phyloP scores from a whole-genome alignment of 148 eudicot species.

The Fagopyrum esculentum region DNA sequence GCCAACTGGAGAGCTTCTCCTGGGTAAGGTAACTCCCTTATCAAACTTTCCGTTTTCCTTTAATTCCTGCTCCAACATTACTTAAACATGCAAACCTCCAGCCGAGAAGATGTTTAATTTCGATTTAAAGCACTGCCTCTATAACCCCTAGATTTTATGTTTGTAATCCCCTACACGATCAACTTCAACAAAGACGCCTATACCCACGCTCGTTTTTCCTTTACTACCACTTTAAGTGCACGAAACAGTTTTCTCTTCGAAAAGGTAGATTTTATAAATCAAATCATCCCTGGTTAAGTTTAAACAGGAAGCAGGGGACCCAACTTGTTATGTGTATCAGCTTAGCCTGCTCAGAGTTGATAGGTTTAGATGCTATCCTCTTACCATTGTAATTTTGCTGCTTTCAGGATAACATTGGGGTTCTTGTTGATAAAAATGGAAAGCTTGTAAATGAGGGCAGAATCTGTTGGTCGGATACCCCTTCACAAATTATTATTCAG shows the following conservation, averaged over 20 bases:
- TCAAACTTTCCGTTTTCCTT: neutral
- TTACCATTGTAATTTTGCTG: constrained; percentile 18
- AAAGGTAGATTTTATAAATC: neutral
- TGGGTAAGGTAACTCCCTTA: constrained; percentile 64
- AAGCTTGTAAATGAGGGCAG: constrained; percentile 92
- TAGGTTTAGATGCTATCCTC: neutral
- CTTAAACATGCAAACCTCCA: neutral
- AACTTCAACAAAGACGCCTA: too few relatives aligned
- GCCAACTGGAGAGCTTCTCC: constrained; percentile 88
- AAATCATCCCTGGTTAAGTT: neutral
- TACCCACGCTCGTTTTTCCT: neutral
- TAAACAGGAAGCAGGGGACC: neutral
- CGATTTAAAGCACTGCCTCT: neutral
- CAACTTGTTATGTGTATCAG: too few relatives aligned
- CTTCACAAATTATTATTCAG: constrained; percentile 64
- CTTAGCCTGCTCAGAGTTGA: neutral
- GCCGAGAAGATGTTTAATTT: neutral
- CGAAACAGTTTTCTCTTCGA: neutral
- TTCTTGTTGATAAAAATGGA: constrained; percentile 92
- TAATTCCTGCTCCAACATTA: neutral
- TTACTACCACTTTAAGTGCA: neutral
- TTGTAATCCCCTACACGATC: too few relatives aligned
- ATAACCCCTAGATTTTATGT: neutral
- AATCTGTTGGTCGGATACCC: constrained; percentile 97
- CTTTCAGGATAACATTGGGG: constrained; percentile 88